phyloP scores from a whole-genome alignment of 495 filamentous ascomycete species.

The Hyaloscypha bicolor region DNA sequence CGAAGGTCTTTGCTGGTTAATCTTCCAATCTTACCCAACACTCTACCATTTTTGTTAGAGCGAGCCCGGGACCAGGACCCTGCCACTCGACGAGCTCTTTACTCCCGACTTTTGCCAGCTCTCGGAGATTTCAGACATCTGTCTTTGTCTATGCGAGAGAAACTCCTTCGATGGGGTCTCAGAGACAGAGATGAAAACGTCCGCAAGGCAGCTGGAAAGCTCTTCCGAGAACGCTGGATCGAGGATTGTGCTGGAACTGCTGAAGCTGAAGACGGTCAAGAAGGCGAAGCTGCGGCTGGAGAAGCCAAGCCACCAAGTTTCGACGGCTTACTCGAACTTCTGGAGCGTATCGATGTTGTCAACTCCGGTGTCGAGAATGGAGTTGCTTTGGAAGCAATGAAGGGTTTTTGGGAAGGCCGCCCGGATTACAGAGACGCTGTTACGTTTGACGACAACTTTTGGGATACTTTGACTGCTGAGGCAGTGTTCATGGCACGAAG shows the following conservation, averaged over 20 bases:
- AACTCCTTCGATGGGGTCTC: conserved; percentile 92
- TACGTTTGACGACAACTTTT: conserved; percentile 82
- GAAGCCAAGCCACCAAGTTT: conserved; percentile 64
- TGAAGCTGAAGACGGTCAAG: conserved; percentile 44
- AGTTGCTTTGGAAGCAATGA: conserved; percentile 89
- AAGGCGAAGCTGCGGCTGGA: conserved; percentile 41
- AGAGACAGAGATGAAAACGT: conserved; percentile 95
- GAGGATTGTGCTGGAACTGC: conserved; percentile 82
- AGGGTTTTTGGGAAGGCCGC: conserved; percentile 91
- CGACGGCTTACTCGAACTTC: conserved; percentile 79
- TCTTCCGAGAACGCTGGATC: conserved; percentile 95
- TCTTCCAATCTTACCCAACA: conserved; percentile 74
- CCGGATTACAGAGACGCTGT: conserved; percentile 86
- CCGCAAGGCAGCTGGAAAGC: conserved; percentile 81
- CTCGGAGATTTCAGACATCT: conserved; percentile 96
- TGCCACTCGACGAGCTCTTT: conserved; percentile 79
- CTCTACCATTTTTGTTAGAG: conserved; percentile 90
- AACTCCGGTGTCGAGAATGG: conserved; percentile 89
- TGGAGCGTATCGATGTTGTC: conserved; percentile 91
- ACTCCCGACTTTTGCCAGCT: conserved; percentile 83
- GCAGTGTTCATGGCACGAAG: conserved; percentile 84
- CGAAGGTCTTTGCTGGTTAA: conserved; percentile 86
- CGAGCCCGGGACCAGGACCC: conserved; percentile 87
- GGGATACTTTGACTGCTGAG: conserved; percentile 83
- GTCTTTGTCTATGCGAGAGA: conserved; percentile 93